Conservation (phyloP, 345 rosid genomes). For the Euphorbia peplus region DNA sequence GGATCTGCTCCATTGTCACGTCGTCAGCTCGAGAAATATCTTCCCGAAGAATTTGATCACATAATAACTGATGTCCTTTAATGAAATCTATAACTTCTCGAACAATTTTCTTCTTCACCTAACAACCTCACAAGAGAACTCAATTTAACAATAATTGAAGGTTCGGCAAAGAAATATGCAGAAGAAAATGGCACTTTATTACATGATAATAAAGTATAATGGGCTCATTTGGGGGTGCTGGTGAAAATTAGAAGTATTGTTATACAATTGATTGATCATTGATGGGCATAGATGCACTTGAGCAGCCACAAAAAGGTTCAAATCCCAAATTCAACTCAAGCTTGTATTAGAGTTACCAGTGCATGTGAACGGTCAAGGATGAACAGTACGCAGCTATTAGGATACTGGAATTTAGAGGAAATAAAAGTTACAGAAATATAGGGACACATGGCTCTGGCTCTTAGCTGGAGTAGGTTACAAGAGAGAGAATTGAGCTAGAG, state of each 20-base stretch:
- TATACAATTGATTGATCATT: too few species aligned
- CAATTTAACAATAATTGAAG: neutral
- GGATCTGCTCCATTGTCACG: slow-evolving; percentile 76
- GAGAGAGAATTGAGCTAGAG: too few species aligned
- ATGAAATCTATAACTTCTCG: slow-evolving; percentile 79
- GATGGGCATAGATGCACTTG: too few species aligned
- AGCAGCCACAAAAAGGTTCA: neutral
- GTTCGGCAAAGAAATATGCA: neutral
- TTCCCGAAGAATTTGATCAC: slow-evolving; percentile 78
- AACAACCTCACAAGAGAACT: slow-evolving; percentile 18
- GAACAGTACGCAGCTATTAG: too few species aligned
- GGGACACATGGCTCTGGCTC: too few species aligned
- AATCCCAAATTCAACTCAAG: neutral
- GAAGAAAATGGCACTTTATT: neutral
- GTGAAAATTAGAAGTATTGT: too few species aligned
- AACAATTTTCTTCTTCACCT: slow-evolving; percentile 90
- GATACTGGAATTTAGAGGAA: neutral
- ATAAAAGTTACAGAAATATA: too few species aligned
- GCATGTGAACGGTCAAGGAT: neutral
- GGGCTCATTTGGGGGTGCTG: neutral
- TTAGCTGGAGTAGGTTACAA: too few species aligned
- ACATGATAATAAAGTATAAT: neutral
- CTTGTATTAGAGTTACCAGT: neutral
- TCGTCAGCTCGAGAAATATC: slow-evolving; percentile 66
- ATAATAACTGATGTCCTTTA: slow-evolving; percentile 68